A percentile compares a stretch with the other conserved stretches of the same genome.
phyloP scores from a whole-genome alignment of 768 basidiomycete genomes.

The Lactarius deliciosus region DNA sequence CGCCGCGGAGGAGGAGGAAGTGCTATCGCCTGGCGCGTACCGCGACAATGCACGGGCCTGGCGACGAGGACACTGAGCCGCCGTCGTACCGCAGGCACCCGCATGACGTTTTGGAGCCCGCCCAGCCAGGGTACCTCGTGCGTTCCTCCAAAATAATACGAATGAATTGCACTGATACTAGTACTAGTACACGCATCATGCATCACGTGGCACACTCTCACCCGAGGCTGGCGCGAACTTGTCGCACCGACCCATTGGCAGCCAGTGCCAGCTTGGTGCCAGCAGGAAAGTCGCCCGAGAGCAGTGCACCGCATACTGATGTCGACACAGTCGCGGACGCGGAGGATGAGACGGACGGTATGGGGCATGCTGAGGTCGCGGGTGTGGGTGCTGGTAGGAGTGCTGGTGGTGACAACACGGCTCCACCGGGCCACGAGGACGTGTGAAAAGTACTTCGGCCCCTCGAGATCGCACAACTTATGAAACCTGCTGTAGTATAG shows the following conservation, averaged over 20 bases:
- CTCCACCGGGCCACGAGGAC: conserved; percentile 19
- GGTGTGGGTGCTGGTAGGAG: conserved; percentile 5
- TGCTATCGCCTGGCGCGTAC: conserved; percentile 44
- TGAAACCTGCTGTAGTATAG: too few species aligned
- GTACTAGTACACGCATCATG: too few species aligned
- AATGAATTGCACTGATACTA: too few species aligned
- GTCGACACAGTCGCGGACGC: conserved; percentile 9
- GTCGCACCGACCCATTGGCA: too few species aligned
- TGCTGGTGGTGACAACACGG: conserved; percentile 12
- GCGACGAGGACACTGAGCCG: conserved; percentile 50
- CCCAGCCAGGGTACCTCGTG: conserved; percentile 62
- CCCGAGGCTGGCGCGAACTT: conserved; percentile 35
- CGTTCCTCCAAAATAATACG: conserved; percentile 30
- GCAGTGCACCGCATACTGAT: conserved; percentile 41
- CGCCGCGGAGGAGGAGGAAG: conserved; percentile 48
- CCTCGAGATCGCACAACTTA: background rate
- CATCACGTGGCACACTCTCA: conserved; percentile 12
- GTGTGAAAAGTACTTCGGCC: background rate
- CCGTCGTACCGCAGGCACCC: conserved; percentile 60
- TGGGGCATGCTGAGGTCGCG: conserved; percentile 22
- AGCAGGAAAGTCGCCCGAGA: conserved; percentile 76
- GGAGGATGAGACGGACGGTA: conserved; percentile 30
- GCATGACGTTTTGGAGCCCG: conserved; percentile 42
- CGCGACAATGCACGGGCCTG: conserved; percentile 31
- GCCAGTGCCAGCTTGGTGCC: too few species aligned